A percentile compares a stretch with the other conserved stretches of the same genome.
These are phyloP conservation scores for Elasticomyces elasticus DNA, from an alignment of 495 filamentous ascomycete genomes.

Conservation along the genomic window DNA sequence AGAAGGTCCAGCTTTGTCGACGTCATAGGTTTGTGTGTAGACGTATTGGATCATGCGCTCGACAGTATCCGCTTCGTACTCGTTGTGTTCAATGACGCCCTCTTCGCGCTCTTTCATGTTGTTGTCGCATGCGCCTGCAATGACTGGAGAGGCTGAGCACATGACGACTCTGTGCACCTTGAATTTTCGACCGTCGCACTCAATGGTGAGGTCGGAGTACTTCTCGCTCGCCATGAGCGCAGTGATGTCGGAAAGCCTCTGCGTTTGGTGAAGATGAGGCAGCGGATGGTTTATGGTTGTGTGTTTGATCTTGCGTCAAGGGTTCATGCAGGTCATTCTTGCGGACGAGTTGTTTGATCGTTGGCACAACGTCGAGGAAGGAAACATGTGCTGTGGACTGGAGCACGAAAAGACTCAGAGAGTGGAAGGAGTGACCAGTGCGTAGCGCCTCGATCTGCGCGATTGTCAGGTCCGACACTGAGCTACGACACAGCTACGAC, in stretches of 20 bases:
- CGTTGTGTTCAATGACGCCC: neutral
- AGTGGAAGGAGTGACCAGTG: too few species aligned
- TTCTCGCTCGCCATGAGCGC: neutral
- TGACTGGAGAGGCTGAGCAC: constrained; percentile 6
- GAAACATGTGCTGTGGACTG: too few species aligned
- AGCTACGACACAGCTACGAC: too few species aligned
- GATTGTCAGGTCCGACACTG: too few species aligned
- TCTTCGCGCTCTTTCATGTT: neutral
- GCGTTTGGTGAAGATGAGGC: neutral
- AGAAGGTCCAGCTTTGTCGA: neutral
- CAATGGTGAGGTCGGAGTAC: constrained; percentile 3
- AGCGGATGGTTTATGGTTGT: neutral
- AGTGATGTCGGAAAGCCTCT: neutral
- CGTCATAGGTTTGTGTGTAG: neutral
- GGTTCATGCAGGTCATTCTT: too few species aligned
- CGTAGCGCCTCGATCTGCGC: too few species aligned
- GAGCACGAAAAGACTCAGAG: too few species aligned
- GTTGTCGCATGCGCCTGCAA: neutral
- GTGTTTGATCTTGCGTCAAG: too few species aligned
- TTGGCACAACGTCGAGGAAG: too few species aligned
- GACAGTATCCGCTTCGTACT: constrained; percentile 3
- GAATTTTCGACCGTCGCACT: neutral
- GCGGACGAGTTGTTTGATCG: too few species aligned
- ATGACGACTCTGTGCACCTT: constrained; percentile 8
- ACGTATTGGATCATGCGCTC: constrained; percentile 4